Conservation (phyloP, 495 filamentous ascomycete species). For the Talaromyces nanjingensis region DNA sequence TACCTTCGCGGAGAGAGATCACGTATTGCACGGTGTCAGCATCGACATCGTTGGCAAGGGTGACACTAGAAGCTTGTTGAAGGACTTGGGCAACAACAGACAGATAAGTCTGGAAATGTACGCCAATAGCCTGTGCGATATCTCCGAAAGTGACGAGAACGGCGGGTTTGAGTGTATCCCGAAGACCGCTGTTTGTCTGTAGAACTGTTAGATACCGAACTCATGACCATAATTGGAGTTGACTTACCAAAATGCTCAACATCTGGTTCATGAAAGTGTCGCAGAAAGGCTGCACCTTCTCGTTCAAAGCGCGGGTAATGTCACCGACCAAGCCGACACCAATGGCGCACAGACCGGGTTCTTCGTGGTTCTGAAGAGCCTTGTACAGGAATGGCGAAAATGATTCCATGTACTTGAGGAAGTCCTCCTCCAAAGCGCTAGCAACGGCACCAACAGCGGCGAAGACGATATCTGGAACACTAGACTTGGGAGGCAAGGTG, state of each 20-base stretch:
- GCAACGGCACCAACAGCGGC: slow-evolving; percentile 81
- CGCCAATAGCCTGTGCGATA: slow-evolving; percentile 91
- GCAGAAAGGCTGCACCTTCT: slow-evolving; percentile 86
- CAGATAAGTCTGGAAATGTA: slow-evolving; percentile 87
- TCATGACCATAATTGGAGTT: neutral
- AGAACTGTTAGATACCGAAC: neutral
- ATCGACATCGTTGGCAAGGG: slow-evolving; percentile 57
- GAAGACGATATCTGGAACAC: slow-evolving; percentile 88
- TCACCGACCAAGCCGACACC: slow-evolving; percentile 96
- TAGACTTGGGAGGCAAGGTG: slow-evolving; percentile 78
- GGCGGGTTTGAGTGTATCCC: slow-evolving; percentile 96
- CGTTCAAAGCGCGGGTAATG: slow-evolving; percentile 83
- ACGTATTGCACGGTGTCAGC: slow-evolving; percentile 96
- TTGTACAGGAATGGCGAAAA: slow-evolving; percentile 88
- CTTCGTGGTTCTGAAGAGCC: slow-evolving; percentile 90
- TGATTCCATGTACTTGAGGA: slow-evolving; percentile 92
- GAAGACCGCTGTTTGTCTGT: slow-evolving; percentile 35
- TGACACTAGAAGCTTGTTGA: slow-evolving; percentile 82
- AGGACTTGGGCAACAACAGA: slow-evolving; percentile 87
- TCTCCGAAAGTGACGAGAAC: slow-evolving; percentile 98
- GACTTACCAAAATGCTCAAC: slow-evolving; percentile 76
- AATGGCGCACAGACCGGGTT: slow-evolving; percentile 89
- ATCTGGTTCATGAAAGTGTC: slow-evolving; percentile 97
- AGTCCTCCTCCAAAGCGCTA: slow-evolving; percentile 83
- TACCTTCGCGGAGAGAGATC: slow-evolving; percentile 87